Evolutionary conservation across 2,329 filamentous ascomycete species (phyloP), one percentile per base, ranked within the genome.

Genomic region (Aspergillus pseudotamarii): DNA sequence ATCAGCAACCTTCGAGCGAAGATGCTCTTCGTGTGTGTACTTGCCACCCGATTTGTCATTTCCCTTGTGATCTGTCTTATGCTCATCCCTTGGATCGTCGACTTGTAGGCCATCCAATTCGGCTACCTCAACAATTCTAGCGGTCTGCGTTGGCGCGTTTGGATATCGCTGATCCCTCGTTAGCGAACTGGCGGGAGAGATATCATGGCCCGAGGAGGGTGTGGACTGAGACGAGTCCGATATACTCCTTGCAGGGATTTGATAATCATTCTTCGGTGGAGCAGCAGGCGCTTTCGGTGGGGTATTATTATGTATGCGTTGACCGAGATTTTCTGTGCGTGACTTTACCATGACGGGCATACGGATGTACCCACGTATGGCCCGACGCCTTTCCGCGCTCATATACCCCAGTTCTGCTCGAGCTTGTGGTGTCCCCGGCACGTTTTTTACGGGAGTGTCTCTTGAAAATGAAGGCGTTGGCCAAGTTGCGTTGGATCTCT

Each of bases 321-420:
- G 60, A 32, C 66, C 66, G 28, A 70, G 62, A 43, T 66, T 70
- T 63, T 73, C 74, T 28, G 71, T 72, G 10, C 70, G 69, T 38
- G 73, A 70, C 56, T 67, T 74, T 6, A 66, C 68, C 28, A 73
- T 67, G 38, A 70, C 73, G 66, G 72, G 68, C 60, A 70, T 77
- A 75, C 68, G 76, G 74, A 73, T 78, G 75, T 69, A 76, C 59
- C 76, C 76, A 78, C 72, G 74, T 63, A 75, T 76, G 66, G 68
- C 64, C 65, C 53, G 67, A 30, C 54, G 68, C 45, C 63, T 64
- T 62, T 69, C 61, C 59, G 58, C 48, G 32, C 41, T 48, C 50
- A 48, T 30, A 60, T 48, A 57, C 38, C 51, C 60, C 56, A 38
- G 14, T 57, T 66, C 62, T 59, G 41, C 36, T 58, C 58, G 63